These are phyloP conservation scores for Arthrobotrys sinensis DNA, from an alignment of 2,329 filamentous ascomycete species.

Conservation along the genomic window DNA sequence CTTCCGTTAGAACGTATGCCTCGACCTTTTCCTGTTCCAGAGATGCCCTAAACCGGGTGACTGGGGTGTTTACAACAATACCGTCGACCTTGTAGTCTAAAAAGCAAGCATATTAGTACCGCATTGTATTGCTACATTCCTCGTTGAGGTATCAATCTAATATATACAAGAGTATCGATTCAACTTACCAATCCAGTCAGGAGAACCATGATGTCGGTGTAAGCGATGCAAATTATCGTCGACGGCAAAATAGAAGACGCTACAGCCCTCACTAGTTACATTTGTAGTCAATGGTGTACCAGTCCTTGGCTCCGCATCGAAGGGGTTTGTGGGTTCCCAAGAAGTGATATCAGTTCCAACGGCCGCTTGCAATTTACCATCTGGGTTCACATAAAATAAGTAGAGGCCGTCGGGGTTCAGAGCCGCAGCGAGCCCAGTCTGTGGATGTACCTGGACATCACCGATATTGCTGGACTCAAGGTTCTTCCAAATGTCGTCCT, in stretches of 20 bases:
- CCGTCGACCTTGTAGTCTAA: neutral
- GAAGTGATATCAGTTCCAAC: neutral
- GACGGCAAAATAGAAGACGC: neutral
- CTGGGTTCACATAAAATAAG: neutral
- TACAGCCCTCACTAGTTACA: neutral
- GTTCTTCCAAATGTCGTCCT: constrained; percentile 6
- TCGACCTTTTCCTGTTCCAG: neutral
- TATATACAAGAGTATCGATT: no score
- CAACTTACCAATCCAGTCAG: neutral
- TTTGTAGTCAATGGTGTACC: neutral
- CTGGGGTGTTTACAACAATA: neutral
- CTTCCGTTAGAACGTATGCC: neutral
- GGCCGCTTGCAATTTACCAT: neutral
- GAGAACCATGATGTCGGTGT: neutral
- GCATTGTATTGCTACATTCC: no score
- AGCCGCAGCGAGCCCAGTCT: neutral
- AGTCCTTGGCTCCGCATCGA: neutral
- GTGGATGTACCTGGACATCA: neutral
- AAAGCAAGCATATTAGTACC: neutral
- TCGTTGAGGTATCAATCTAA: no score
- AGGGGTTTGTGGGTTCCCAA: neutral
- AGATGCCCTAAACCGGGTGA: neutral
- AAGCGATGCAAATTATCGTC: neutral
- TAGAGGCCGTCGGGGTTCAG: neutral
- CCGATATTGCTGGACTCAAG: no score